Evolutionary conservation across 2,329 filamentous ascomycete species (phyloP).

Genomic region (Clarireedia homoeocarpa): DNA sequence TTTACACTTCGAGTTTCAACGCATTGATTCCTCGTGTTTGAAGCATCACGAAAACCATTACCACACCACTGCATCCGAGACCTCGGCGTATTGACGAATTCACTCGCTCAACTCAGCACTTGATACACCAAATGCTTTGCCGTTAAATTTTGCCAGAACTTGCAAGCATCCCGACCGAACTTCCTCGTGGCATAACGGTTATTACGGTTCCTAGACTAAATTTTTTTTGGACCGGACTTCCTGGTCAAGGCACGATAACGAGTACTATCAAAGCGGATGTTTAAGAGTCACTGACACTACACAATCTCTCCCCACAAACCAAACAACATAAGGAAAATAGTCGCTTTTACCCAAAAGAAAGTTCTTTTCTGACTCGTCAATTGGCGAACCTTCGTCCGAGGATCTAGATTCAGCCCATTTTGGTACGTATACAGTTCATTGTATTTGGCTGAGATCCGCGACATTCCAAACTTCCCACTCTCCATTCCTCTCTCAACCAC

Average conservation of each 20-base stretch:
- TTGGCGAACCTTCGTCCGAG: constrained; percentile 4
- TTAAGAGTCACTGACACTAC: neutral
- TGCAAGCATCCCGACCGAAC: neutral
- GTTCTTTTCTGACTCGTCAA: neutral
- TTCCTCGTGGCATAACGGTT: constrained; percentile 2
- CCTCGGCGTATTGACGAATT: constrained; percentile 5
- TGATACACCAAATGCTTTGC: constrained; percentile 5
- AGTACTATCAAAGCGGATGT: neutral
- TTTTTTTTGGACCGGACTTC: neutral
- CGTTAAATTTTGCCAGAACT: constrained; percentile 2
- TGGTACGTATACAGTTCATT: neutral
- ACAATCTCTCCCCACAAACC: neutral
- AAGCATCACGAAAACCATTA: constrained; percentile 6
- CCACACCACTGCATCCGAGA: constrained; percentile 4
- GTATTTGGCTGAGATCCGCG: neutral
- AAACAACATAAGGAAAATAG: neutral
- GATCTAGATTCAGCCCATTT: constrained; percentile 6
- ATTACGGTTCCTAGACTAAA: neutral
- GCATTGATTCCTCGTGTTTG: constrained; percentile 9
- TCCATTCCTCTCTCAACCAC: constrained; percentile 1
- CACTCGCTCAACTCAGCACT: constrained; percentile 1
- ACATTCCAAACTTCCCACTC: constrained; percentile 7
- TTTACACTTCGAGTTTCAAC: constrained; percentile 8
- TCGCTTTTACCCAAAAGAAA: neutral
- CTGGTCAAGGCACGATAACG: neutral